A percentile compares a stretch with the other conserved stretches of the same genome.
These are phyloP conservation scores for Thuja plicata DNA, from an alignment of 83 land plant genomes.

Conservation along the genomic window DNA sequence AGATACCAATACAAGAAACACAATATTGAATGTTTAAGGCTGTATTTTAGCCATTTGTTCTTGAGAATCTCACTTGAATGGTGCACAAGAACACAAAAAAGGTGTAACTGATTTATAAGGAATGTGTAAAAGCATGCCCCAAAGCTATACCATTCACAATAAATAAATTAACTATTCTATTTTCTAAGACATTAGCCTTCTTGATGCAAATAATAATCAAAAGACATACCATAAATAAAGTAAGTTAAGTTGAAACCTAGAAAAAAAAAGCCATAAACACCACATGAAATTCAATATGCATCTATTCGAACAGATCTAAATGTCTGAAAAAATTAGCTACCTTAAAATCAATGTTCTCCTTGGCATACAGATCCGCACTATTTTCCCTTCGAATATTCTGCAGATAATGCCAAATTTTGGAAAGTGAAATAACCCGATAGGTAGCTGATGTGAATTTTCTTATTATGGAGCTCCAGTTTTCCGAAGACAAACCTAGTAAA, in stretches of 20 bases:
- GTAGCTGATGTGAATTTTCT: not conserved
- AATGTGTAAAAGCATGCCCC: not conserved
- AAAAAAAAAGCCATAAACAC: not conserved
- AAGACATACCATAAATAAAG: not conserved
- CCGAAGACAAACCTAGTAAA: not conserved
- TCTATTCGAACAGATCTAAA: not conserved
- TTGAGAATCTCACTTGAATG: not conserved
- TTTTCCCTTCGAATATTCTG: not conserved
- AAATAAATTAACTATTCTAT: not conserved
- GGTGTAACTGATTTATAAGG: not conserved
- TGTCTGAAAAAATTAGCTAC: not conserved
- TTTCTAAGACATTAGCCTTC: not conserved
- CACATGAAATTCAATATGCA: not conserved
- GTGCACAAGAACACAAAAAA: not conserved
- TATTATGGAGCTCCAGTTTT: not conserved
- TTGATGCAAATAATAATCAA: not conserved
- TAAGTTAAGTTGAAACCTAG: not conserved
- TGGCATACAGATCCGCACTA: not conserved
- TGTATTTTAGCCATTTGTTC: not conserved
- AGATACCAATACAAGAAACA: not conserved
- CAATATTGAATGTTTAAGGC: not conserved
- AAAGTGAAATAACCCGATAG: not conserved
- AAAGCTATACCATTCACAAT: not conserved
- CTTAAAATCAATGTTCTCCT: not conserved
- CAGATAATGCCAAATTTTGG: conserved; percentile 8